phyloP scores from a whole-genome alignment of 225 moss, liverwort and hornwort genomes.

The Sphagnum contortum region DNA sequence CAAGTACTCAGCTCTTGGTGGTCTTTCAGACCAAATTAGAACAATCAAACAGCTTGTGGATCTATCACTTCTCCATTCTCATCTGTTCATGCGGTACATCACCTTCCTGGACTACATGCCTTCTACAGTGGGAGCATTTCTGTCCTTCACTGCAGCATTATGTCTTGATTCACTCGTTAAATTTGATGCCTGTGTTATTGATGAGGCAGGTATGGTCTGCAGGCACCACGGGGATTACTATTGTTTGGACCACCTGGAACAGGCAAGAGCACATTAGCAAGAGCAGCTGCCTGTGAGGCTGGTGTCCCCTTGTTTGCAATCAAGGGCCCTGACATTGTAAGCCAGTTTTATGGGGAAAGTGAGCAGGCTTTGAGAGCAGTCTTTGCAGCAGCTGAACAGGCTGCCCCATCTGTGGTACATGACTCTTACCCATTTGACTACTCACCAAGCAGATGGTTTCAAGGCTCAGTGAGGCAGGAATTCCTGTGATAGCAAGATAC shows the following conservation, averaged over 20 bases:
- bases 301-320: slow-evolving; percentile 73
- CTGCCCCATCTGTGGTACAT: slow-evolving; percentile 82
- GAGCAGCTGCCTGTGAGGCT: slow-evolving; percentile 96
- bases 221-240: slow-evolving; percentile 77
- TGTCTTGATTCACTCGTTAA: not conserved
- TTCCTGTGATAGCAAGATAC: not conserved
- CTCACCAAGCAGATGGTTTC: not conserved
- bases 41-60: slow-evolving; percentile 78
- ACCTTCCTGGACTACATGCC: too few relatives aligned
- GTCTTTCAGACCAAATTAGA: slow-evolving; percentile 67
- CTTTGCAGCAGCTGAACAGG: slow-evolving; percentile 62
- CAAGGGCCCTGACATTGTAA: slow-evolving; percentile 91
- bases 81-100: slow-evolving; percentile 58
- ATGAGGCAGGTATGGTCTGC: slow-evolving; percentile 62
- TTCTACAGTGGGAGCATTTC: not conserved
- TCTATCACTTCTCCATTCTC: slow-evolving; percentile 66
- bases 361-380: slow-evolving; percentile 68
- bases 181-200: not conserved
- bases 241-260: slow-evolving; percentile 92
- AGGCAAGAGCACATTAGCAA: slow-evolving; percentile 89
- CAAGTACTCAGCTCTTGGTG: slow-evolving; percentile 67
- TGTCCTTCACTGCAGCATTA: not conserved
- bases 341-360: slow-evolving; percentile 90
- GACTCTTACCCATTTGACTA: not conserved
- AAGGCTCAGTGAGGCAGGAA: not conserved